These are phyloP conservation scores for Heritiera littoralis DNA, from an alignment of 345 rosid genomes.

Conservation along the genomic window DNA sequence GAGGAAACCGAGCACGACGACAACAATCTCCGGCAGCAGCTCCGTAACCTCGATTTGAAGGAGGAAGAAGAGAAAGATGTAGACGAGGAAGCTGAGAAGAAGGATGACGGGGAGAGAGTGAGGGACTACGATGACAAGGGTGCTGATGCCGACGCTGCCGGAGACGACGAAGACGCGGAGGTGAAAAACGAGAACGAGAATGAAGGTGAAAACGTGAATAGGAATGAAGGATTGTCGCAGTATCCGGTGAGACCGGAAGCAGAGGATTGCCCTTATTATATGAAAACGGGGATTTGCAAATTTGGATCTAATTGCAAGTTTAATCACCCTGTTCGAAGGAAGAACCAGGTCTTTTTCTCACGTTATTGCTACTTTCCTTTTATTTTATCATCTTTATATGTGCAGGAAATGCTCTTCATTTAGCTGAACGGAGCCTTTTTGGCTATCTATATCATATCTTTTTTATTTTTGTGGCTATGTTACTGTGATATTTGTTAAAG, in stretches of 20 bases:
- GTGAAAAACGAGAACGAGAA: conserved; percentile 19
- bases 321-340: conserved; percentile 70
- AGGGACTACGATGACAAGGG: neutral
- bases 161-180: conserved; percentile 16
- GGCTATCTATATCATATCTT: neutral
- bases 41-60: conserved; percentile 40
- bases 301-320: conserved; percentile 86
- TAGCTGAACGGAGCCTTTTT: neutral
- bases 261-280: conserved; percentile 79
- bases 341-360: conserved; percentile 47
- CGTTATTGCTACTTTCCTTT: neutral
- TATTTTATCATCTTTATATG: neutral
- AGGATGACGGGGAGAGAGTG: neutral
- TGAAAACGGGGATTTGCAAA: conserved; percentile 83
- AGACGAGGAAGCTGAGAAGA: conserved; percentile 6
- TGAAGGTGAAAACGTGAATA: conserved; percentile 26
- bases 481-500: neutral
- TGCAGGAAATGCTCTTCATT: neutral
- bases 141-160: conserved; percentile 3
- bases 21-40: conserved; percentile 22
- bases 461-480: neutral
- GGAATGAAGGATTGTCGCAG: conserved; percentile 31
- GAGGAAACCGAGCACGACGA: conserved; percentile 9
- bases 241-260: conserved; percentile 81
- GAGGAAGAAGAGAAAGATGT: conserved; percentile 16